phyloP scores from a whole-genome alignment of 768 basidiomycete genomes.

The Grammothele lineata region DNA sequence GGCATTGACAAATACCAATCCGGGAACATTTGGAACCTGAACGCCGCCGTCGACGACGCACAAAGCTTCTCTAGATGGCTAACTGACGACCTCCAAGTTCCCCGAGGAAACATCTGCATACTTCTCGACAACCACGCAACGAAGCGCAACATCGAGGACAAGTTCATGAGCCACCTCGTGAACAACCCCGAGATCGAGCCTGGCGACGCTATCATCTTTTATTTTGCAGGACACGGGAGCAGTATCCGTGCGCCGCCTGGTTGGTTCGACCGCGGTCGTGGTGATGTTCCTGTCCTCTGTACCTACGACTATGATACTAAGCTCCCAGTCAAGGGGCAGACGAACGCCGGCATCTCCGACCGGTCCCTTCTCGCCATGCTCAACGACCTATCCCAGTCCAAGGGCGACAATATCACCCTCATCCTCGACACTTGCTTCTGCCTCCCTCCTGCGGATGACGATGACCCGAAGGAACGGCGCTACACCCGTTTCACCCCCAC shows the following conservation, averaged over 20 bases:
- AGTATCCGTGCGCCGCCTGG: constrained; percentile 49
- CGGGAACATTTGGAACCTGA: constrained; percentile 54
- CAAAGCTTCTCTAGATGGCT: constrained; percentile 56
- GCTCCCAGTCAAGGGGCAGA: constrained; percentile 37
- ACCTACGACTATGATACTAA: constrained; percentile 63
- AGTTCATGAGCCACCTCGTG: constrained; percentile 57
- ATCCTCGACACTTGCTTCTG: constrained; percentile 66
- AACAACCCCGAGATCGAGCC: constrained; percentile 55
- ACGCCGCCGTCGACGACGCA: constrained; percentile 63
- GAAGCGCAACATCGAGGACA: constrained; percentile 55
- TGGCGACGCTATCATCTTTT: constrained; percentile 64
- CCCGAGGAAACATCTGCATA: constrained; percentile 51
- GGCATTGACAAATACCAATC: constrained; percentile 71
- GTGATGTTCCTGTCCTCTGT: constrained; percentile 55
- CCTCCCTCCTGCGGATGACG: constrained; percentile 32
- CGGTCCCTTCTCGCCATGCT: constrained; percentile 61
- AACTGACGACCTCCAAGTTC: constrained; percentile 50
- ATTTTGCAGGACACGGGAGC: constrained; percentile 75
- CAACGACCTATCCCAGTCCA: constrained; percentile 46
- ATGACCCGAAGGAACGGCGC: constrained; percentile 38
- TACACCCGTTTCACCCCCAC: constrained; percentile 59
- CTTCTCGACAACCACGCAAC: constrained; percentile 59
- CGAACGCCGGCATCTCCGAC: constrained; percentile 60
- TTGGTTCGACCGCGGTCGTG: constrained; percentile 48
- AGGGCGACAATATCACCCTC: constrained; percentile 68